These are phyloP conservation scores for Vaccinium corymbosum DNA, from an alignment of 148 eudicot genomes.

Conservation along the genomic window DNA sequence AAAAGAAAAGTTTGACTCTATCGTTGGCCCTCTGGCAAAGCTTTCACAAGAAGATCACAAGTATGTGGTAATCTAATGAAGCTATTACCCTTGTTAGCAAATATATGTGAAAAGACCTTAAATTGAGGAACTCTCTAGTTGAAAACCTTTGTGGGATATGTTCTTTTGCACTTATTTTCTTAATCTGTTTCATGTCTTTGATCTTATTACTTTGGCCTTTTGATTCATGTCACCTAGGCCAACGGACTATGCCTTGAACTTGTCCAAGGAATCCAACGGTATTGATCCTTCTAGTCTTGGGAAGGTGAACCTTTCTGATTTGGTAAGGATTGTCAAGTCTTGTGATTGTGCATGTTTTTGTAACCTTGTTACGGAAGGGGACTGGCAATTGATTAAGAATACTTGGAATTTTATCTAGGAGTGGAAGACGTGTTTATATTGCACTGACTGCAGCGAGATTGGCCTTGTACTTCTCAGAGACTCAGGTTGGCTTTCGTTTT, in stretches of 20 bases:
- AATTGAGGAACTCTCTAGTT: background rate
- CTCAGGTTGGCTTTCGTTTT: conserved; percentile 46
- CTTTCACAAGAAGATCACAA: conserved; percentile 54
- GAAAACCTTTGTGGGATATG: background rate
- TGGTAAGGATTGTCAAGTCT: conserved; percentile 46
- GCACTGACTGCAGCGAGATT: conserved; percentile 87
- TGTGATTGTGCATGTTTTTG: background rate
- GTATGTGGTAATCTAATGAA: conserved; percentile 43
- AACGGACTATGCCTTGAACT: conserved; percentile 37
- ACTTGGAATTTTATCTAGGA: conserved; percentile 43
- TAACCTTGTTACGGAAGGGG: conserved; percentile 7
- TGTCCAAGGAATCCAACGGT: conserved; percentile 31
- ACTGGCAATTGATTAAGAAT: conserved; percentile 15
- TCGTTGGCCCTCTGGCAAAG: conserved; percentile 78
- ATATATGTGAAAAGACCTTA: background rate
- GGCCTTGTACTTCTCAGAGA: conserved; percentile 68
- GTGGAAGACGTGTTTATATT: conserved; percentile 68
- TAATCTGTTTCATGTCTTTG: background rate
- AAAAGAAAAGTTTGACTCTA: conserved; percentile 78
- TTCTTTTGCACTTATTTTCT: background rate
- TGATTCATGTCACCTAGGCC: conserved; percentile 45
- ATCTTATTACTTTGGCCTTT: background rate
- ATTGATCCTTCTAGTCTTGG: conserved; percentile 33
- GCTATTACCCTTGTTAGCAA: background rate
- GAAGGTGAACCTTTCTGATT: conserved; percentile 61